Evolutionary conservation across 208 protist genomes (phyloP).

Genomic region (Angomonas ambiguus): DNA sequence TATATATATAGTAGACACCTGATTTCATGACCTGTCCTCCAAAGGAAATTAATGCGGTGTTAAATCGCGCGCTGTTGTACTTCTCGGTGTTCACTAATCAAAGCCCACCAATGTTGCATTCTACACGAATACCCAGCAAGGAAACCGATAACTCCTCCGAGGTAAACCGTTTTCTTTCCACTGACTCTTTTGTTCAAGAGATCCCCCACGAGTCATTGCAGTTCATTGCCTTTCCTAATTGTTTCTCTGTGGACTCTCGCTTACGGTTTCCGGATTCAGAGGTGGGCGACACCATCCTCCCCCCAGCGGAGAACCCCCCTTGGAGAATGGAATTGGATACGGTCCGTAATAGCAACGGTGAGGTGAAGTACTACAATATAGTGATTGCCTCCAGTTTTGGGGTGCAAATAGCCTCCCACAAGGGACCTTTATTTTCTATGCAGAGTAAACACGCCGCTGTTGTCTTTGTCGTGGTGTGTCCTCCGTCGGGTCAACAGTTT

Average conservation of each 20-base stretch:
- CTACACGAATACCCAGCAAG: conserved; percentile 40
- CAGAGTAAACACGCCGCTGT: conserved; percentile 52
- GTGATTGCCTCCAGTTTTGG: conserved; percentile 54
- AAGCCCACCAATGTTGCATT: conserved; percentile 69
- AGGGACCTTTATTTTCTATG: conserved; percentile 37
- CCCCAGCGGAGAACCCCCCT: conserved; percentile 31
- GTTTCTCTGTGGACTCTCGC: conserved; percentile 32
- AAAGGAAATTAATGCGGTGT: no score
- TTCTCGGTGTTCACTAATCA: conserved; percentile 76
- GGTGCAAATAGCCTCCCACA: conserved; percentile 43
- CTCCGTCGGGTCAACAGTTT: conserved; percentile 41
- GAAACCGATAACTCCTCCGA: neutral
- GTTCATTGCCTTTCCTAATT: conserved; percentile 53
- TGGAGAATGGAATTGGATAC: conserved; percentile 53
- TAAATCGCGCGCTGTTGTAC: conserved; percentile 52
- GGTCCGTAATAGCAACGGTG: conserved; percentile 40
- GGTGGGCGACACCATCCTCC: conserved; percentile 5
- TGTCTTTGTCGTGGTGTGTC: conserved; percentile 61
- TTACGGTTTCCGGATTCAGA: neutral
- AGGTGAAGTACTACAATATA: conserved; percentile 54
- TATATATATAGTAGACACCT: neutral
- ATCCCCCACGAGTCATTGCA: conserved; percentile 75
- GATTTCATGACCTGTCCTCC: no score
- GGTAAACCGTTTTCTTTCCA: neutral
- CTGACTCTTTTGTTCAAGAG: conserved; percentile 23